These are phyloP conservation scores for Xerocomus nothofagi DNA, from an alignment of 1,284 basidiomycete species.

Conservation along the genomic window DNA sequence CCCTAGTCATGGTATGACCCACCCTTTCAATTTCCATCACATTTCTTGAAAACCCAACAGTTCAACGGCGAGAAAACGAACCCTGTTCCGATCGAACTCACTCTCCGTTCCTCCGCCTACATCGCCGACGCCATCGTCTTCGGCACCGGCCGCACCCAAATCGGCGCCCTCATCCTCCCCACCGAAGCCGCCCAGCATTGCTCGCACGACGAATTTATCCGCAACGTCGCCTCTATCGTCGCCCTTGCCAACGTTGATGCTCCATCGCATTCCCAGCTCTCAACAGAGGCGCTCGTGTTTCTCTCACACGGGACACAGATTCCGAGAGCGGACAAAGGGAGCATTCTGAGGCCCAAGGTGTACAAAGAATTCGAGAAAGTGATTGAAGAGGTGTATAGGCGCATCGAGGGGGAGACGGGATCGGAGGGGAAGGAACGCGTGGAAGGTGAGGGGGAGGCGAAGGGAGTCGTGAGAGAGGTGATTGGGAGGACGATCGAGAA, in stretches of 20 bases:
- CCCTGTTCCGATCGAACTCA: slow-evolving; percentile 48
- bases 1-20: slow-evolving; percentile 42
- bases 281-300: slow-evolving; percentile 52
- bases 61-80: slow-evolving; percentile 59
- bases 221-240: slow-evolving; percentile 48
- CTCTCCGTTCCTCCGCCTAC: slow-evolving; percentile 44
- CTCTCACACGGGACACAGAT: slow-evolving; percentile 43
- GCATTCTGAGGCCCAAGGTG: slow-evolving; percentile 42
- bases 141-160: slow-evolving; percentile 52
- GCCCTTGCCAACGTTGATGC: slow-evolving; percentile 51
- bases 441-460: slow-evolving; percentile 16
- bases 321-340: slow-evolving; percentile 49
- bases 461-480: slow-evolving; percentile 11
- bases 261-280: slow-evolving; percentile 52
- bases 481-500: slow-evolving; percentile 22
- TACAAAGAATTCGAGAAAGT: slow-evolving; percentile 51
- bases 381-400: slow-evolving; percentile 49
- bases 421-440: slow-evolving; percentile 35
- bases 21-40: background rate
- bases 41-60: slow-evolving; percentile 1
- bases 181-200: slow-evolving; percentile 45
- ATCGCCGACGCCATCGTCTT: slow-evolving; percentile 56
- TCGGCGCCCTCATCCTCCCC: slow-evolving; percentile 57
- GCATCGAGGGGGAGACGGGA: slow-evolving; percentile 43
- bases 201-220: slow-evolving; percentile 39